Evolutionary conservation across 139 green algal species (phyloP), one percentile per base, ranked within the genome.

Genomic region (Marvania coccoides): DNA sequence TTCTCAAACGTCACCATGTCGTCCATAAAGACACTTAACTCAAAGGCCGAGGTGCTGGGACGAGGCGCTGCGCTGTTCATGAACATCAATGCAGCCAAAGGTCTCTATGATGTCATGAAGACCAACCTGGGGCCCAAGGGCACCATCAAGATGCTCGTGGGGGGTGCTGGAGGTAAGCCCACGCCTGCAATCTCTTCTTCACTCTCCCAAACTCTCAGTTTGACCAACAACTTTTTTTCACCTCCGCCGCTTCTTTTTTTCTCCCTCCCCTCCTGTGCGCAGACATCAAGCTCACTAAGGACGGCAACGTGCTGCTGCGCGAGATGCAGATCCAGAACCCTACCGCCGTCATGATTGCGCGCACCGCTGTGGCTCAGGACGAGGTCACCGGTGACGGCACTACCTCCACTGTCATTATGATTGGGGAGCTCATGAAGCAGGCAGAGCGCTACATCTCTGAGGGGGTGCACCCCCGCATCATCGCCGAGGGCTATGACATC

Each of bases 291-390:
- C 87, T 99, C 12, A 98, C 93, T 1, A 98, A 97, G 78, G 91
- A 97, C 61, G 91, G 91, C 58, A 96, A 96, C 75, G 91, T 97
- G 35, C 82, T 97, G 33, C 75, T 98, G 46, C 67, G 88, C 1
- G 92, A 98, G 76, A 96, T 98, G 91, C 94, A 99, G 72, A 99
- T 99, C 58, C 94, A 98, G 59, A 99, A 99, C 81, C 95, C 95
- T n/a, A 99, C 93, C 3, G 95, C 95, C 3, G 86, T 99, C 14
- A 98, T 99, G 93, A 99, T 99, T 65, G 95, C 95, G 6, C 81
- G 95, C 12, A 93, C 91, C 29, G 95, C 95, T 19, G 92, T 97
- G 6, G 95, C 95, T 2, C 95, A 99, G 61, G 94, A 99, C 53
- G 94, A 99, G 30, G 79, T 97, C 31, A 96, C 88, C 23, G 94